Evolutionary conservation across 345 rosid genomes (phyloP).

Genomic region (Eucalyptus sp.): DNA sequence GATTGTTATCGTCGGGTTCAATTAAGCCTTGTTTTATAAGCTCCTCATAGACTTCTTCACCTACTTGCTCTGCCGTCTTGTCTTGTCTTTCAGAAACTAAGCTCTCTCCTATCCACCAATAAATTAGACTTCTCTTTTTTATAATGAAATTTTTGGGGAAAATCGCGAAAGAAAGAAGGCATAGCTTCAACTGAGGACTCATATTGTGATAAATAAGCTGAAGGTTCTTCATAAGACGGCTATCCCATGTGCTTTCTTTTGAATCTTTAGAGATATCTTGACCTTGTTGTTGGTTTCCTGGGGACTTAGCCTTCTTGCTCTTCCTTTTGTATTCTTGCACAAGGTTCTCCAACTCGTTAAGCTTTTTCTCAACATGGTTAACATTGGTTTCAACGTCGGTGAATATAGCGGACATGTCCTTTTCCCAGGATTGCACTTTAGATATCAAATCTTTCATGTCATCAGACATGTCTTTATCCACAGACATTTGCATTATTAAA

Average conservation of each 20-base stretch:
- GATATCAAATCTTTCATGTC: neutral
- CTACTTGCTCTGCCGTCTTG: neutral
- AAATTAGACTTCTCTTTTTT: neutral
- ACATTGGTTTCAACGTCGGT: neutral
- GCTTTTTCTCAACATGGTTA: neutral
- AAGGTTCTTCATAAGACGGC: neutral
- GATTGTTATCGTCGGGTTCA: neutral
- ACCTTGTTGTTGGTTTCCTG: fast-evolving
- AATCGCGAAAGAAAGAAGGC: neutral
- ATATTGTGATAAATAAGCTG: neutral
- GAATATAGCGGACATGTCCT: neutral
- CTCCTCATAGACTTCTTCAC: neutral
- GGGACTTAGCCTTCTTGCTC: neutral
- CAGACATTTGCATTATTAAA: neutral
- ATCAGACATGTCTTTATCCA: neutral
- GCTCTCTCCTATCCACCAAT: constrained; percentile 12
- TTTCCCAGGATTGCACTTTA: neutral
- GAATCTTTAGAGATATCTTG: neutral
- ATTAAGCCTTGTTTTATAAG: neutral
- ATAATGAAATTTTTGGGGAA: neutral
- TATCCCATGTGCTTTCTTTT: neutral
- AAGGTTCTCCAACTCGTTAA: fast-evolving
- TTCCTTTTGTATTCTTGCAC: fast-evolving
- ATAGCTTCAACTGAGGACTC: neutral
- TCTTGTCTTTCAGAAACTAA: neutral